Conservation (phyloP, 805 yeast species). For the Wickerhamomyces hampshirensis region DNA sequence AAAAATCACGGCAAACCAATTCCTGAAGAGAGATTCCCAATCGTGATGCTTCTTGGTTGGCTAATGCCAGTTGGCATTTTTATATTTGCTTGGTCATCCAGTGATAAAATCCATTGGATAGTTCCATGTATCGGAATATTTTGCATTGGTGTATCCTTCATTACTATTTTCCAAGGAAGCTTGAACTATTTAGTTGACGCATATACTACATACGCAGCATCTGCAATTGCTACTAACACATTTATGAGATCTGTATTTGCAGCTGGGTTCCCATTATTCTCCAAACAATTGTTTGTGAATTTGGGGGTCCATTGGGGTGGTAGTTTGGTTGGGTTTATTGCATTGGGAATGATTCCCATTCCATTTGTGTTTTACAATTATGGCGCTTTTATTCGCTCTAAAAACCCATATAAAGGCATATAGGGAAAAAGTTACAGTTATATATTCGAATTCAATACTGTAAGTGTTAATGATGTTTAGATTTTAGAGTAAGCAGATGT, state of each 20-base stretch:
- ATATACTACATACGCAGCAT: slow-evolving; percentile 53
- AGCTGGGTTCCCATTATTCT: slow-evolving; percentile 58
- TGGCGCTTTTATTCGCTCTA: slow-evolving; percentile 37
- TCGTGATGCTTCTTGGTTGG: slow-evolving; percentile 44
- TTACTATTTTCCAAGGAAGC: slow-evolving; percentile 54
- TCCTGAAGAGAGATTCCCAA: slow-evolving; percentile 56
- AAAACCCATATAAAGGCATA: slow-evolving; percentile 20
- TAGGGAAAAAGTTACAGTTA: too few relatives aligned
- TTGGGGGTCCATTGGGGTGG: slow-evolving; percentile 52
- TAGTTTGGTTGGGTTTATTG: slow-evolving; percentile 48
- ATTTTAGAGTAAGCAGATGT: too few relatives aligned
- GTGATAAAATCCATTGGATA: slow-evolving; percentile 40
- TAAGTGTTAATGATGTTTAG: too few relatives aligned
- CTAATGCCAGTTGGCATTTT: slow-evolving; percentile 51
- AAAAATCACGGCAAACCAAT: slow-evolving; percentile 43
- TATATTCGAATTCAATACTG: too few relatives aligned
- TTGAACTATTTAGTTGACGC: slow-evolving; percentile 59
- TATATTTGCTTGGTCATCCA: slow-evolving; percentile 60
- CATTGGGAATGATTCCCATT: slow-evolving; percentile 46
- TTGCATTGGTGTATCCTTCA: slow-evolving; percentile 47
- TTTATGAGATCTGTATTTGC: slow-evolving; percentile 55
- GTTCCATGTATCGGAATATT: slow-evolving; percentile 57
- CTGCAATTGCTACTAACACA: slow-evolving; percentile 62
- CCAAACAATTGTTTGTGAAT: slow-evolving; percentile 44
- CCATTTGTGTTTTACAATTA: slow-evolving; percentile 49